Percentiles rank a stretch among this genome's conserved stretches.
These are phyloP conservation scores for Tilletia indica DNA, from an alignment of 1,284 basidiomycete genomes.

Conservation along the genomic window DNA sequence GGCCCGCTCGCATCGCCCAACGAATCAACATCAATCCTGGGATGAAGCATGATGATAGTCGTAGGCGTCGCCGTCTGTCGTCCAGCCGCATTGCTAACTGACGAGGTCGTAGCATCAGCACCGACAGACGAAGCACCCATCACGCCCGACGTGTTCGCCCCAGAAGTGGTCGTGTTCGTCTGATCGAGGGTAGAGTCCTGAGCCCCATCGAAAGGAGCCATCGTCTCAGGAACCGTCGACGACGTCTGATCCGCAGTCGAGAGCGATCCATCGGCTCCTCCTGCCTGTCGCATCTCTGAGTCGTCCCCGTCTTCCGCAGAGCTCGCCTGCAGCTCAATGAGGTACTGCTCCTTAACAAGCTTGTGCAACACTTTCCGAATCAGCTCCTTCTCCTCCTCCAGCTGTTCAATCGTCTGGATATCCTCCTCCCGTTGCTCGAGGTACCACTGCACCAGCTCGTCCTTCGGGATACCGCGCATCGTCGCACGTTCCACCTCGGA, in stretches of 20 bases:
- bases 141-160: not conserved
- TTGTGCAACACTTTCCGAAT: slow-evolving; percentile 84
- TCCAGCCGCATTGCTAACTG: not conserved
- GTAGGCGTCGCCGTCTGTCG: not conserved
- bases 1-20: slow-evolving; percentile 14
- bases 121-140: not conserved
- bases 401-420: slow-evolving; percentile 77
- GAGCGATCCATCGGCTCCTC: not conserved
- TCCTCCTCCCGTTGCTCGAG: slow-evolving; percentile 77
- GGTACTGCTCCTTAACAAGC: slow-evolving; percentile 71
- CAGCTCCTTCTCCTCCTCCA: slow-evolving; percentile 88
- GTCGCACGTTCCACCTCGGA: slow-evolving; percentile 74
- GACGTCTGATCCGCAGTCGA: not conserved
- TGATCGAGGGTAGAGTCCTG: not conserved
- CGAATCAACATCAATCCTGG: slow-evolving; percentile 13
- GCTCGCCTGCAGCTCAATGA: slow-evolving; percentile 41
- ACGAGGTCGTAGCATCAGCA: not conserved
- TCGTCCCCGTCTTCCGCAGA: not conserved
- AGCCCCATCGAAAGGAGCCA: not conserved
- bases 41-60: slow-evolving; percentile 20
- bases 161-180: not conserved
- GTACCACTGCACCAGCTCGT: slow-evolving; percentile 88
- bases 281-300: not conserved
- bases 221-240: not conserved
- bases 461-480: slow-evolving; percentile 73